phyloP scores from a whole-genome alignment of 1,284 basidiomycete genomes.

The Sparassis latifolia region DNA sequence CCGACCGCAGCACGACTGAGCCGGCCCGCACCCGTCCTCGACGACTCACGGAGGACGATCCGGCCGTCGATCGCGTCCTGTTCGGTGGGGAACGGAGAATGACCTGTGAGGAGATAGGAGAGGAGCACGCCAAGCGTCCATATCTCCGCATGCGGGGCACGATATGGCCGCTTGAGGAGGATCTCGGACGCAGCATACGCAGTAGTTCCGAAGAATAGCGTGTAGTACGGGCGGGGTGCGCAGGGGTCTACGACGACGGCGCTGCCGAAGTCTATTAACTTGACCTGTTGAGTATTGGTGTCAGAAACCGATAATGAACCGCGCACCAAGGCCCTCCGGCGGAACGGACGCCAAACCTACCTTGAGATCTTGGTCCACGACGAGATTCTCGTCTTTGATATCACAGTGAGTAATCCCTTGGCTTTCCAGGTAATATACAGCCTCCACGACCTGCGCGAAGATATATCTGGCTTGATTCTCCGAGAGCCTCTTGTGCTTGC shows the following conservation, averaged over 20 bases:
- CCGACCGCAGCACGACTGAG: slow-evolving; percentile 19
- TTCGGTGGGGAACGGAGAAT: slow-evolving; percentile 77
- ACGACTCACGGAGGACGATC: slow-evolving; percentile 27
- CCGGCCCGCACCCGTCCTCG: slow-evolving; percentile 5
- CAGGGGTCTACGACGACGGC: slow-evolving; percentile 71
- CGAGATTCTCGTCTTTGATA: slow-evolving; percentile 92
- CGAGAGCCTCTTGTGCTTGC: slow-evolving; percentile 69
- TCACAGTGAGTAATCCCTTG: slow-evolving; percentile 85
- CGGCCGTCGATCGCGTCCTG: slow-evolving; percentile 53
- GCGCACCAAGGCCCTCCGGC: too few species aligned
- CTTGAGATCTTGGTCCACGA: slow-evolving; percentile 71
- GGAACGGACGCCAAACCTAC: slow-evolving; percentile 29
- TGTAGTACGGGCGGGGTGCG: slow-evolving; percentile 62
- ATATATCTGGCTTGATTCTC: slow-evolving; percentile 78
- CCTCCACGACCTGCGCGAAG: slow-evolving; percentile 84
- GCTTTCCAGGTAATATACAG: slow-evolving; percentile 70
- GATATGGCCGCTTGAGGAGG: slow-evolving; percentile 66
- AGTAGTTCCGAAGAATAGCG: slow-evolving; percentile 75
- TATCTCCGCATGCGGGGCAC: slow-evolving; percentile 78
- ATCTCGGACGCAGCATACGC: slow-evolving; percentile 82
- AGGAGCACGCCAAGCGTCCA: slow-evolving; percentile 92
- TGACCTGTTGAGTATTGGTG: slow-evolving; percentile 47
- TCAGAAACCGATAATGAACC: neutral
- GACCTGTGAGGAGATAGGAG: slow-evolving; percentile 80
- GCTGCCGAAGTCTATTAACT: slow-evolving; percentile 91